Percentiles rank a stretch among this genome's conserved stretches.
These are phyloP conservation scores for Mychonastes homosphaera DNA, from an alignment of 139 green algal species.

Conservation along the genomic window DNA sequence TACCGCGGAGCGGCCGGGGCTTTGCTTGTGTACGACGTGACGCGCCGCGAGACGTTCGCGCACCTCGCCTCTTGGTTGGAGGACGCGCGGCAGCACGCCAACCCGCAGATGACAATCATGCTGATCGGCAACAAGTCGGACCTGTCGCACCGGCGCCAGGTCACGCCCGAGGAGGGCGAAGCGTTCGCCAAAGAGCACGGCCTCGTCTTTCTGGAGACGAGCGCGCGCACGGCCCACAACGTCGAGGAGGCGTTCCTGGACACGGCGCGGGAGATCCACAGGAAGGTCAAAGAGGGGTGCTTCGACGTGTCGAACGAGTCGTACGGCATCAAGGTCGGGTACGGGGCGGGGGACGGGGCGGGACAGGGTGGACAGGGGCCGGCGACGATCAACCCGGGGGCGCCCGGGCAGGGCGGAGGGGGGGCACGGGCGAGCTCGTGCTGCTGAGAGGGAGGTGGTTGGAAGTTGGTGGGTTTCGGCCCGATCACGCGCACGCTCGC, in stretches of 20 bases:
- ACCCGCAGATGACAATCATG: constrained; percentile 99
- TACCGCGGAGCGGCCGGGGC: constrained; percentile 97
- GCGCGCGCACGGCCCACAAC: constrained; percentile 94
- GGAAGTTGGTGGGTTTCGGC: no score
- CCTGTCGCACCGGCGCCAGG: constrained; percentile 80
- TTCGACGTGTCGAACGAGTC: constrained; percentile 98
- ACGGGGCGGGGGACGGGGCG: constrained; percentile 64
- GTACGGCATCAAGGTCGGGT: constrained; percentile 96
- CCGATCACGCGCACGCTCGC: no score
- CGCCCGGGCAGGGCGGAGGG: no score
- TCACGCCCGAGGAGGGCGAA: constrained; percentile 94
- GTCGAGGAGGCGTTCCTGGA: constrained; percentile 99
- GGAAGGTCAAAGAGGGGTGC: constrained; percentile 90
- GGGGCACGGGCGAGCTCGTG: no score
- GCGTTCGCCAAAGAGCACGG: constrained; percentile 97
- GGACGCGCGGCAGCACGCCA: constrained; percentile 96
- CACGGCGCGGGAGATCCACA: constrained; percentile 92
- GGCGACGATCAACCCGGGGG: constrained; percentile 36
- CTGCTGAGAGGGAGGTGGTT: no score
- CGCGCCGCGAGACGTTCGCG: constrained; percentile 95
- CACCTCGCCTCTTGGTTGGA: constrained; percentile 96
- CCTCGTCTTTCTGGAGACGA: constrained; percentile 98
- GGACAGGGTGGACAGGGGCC: no score
- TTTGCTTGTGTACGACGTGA: constrained; percentile 99
- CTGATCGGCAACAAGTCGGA: constrained; percentile 99